Conservation (phyloP, 2,329 filamentous ascomycete species). For the Epichloe elymi region DNA sequence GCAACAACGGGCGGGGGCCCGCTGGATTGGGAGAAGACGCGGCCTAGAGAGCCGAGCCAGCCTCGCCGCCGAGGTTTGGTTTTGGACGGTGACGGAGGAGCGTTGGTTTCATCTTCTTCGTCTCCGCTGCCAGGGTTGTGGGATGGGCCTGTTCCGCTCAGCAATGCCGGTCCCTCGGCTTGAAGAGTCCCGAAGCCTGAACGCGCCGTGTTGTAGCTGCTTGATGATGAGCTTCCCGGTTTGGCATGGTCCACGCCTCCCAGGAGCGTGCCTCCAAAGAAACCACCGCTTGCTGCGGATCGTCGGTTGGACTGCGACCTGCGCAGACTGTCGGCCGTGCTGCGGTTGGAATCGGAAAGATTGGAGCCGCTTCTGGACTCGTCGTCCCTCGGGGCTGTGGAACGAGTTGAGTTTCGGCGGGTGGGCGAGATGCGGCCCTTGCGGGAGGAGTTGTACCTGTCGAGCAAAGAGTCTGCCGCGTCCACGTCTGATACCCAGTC, state of each 20-base stretch:
- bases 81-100: constrained; percentile 44
- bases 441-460: constrained; percentile 25
- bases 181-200: constrained; percentile 39
- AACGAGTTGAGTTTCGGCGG: constrained; percentile 23
- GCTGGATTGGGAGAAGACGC: constrained; percentile 42
- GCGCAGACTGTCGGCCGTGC: constrained; percentile 28
- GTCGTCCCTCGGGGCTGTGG: constrained; percentile 26
- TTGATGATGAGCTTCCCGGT: constrained; percentile 27
- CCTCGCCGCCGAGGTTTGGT: constrained; percentile 39
- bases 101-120: constrained; percentile 21
- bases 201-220: constrained; percentile 40
- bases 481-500: constrained; percentile 46
- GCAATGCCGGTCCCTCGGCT: constrained; percentile 36
- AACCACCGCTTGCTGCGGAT: constrained; percentile 17
- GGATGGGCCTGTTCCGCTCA: constrained; percentile 15
- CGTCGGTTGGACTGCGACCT: constrained; percentile 22
- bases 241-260: constrained; percentile 18
- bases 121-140: constrained; percentile 16
- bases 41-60: constrained; percentile 56
- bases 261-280: constrained; percentile 14
- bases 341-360: constrained; percentile 40
- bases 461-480: constrained; percentile 38
- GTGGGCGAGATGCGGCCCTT: constrained; percentile 26
- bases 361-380: constrained; percentile 43
- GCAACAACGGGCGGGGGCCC: neutral